A percentile compares a stretch with the other conserved stretches of the same genome.
These are phyloP conservation scores for Podospora appendiculata DNA, from an alignment of 495 filamentous ascomycete genomes.

Conservation along the genomic window DNA sequence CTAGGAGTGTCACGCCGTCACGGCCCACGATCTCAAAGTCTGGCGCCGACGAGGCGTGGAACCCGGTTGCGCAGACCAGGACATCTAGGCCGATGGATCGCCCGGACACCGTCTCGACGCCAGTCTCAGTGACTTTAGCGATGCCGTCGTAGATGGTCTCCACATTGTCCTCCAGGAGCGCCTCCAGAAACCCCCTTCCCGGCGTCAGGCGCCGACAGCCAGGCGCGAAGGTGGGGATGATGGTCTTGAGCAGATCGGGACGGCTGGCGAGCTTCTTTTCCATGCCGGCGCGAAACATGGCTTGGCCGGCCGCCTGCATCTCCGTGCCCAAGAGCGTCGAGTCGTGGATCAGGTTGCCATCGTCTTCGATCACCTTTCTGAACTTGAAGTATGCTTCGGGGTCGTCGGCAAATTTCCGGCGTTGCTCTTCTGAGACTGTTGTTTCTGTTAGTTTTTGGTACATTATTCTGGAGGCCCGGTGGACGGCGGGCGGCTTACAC, in stretches of 20 bases:
- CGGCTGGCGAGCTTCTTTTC: conserved; percentile 19
- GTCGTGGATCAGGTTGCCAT: conserved; percentile 30
- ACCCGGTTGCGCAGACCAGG: conserved; percentile 63
- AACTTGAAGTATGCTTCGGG: conserved; percentile 24
- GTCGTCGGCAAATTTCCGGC: conserved; percentile 19
- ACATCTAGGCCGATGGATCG: conserved; percentile 36
- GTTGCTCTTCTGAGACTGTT: conserved; percentile 29
- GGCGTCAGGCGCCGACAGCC: conserved; percentile 68
- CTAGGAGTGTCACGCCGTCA: conserved; percentile 37
- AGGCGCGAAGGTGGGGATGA: conserved; percentile 54
- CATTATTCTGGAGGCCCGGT: background rate
- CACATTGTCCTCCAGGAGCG: conserved; percentile 55
- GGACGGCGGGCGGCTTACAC: conserved; percentile 18
- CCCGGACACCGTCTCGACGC: conserved; percentile 37
- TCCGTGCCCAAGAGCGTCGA: conserved; percentile 23
- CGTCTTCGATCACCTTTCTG: conserved; percentile 33
- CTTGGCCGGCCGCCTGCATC: conserved; percentile 20
- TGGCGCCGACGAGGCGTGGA: conserved; percentile 49
- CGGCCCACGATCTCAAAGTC: conserved; percentile 53
- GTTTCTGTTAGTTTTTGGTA: background rate
- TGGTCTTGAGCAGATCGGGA: conserved; percentile 26
- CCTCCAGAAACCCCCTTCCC: conserved; percentile 64
- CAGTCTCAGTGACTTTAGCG: conserved; percentile 40
- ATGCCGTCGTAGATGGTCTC: conserved; percentile 50
- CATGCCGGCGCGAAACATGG: conserved; percentile 24